Conservation (phyloP, 768 basidiomycete species). For the Lactarius hengduanensis region DNA sequence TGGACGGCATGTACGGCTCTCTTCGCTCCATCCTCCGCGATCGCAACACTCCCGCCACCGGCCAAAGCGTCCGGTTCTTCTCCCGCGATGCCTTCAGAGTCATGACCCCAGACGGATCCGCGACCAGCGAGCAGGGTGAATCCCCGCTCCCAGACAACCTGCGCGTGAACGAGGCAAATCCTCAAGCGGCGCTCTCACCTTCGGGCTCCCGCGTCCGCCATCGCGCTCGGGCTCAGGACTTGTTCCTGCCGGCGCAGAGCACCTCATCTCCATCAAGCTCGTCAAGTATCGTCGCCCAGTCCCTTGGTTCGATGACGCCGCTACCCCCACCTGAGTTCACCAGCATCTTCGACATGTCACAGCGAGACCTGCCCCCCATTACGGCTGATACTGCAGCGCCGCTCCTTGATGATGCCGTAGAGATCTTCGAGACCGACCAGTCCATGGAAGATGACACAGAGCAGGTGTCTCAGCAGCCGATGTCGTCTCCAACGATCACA, state of each 20-base stretch:
- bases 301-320: conserved; percentile 38
- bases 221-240: conserved; percentile 22
- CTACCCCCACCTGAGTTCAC: conserved; percentile 46
- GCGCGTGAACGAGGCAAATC: conserved; percentile 35
- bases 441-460: conserved; percentile 28
- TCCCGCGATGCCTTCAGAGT: conserved; percentile 64
- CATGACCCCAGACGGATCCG: conserved; percentile 63
- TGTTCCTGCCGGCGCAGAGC: conserved; percentile 24
- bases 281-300: conserved; percentile 23
- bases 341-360: conserved; percentile 59
- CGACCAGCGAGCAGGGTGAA: conserved; percentile 39
- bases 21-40: conserved; percentile 72
- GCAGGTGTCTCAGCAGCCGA: conserved; percentile 13
- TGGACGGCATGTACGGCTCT: conserved; percentile 46
- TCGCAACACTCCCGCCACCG: conserved; percentile 68
- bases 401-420: conserved; percentile 40
- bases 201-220: conserved; percentile 22
- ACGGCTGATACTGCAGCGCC: conserved; percentile 34
- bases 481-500: conserved; percentile 15
- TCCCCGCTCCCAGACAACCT: conserved; percentile 34
- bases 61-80: conserved; percentile 79
- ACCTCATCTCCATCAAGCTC: conserved; percentile 29
- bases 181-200: conserved; percentile 22
- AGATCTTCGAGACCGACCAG: conserved; percentile 37
- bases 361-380: conserved; percentile 51